Base-by-base conservation (phyloP, 345 rosid species). In the Brassica rapa region DNA sequence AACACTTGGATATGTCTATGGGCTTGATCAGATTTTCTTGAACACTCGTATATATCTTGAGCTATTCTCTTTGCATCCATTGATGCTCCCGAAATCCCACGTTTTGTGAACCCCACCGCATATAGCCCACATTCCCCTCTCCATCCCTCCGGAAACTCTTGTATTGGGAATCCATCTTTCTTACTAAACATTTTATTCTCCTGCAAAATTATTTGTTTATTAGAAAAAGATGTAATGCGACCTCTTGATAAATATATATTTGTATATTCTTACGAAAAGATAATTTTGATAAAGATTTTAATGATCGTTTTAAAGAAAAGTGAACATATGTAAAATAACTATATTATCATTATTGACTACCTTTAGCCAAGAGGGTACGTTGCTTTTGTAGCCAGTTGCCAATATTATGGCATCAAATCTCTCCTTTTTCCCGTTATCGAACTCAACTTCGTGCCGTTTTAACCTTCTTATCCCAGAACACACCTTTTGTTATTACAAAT, bases 351-450 rank as follows among this genome's bases (percentile, higher is more conserved):
- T 32, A 25, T 24, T 35, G 66, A 68, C 23, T 75, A 95, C 99
- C 98, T 95, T 91, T 77, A 95, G 83, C 99, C 99, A 95, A 78
- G 81, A 72, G 70, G 96, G 96, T 70, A 92, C 97, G 21, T 91
- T 92, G 87, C 95, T 94, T 86, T 87, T 92, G 84, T 94, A 94
- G 61, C 98, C 98, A 2, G 98, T 92, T 81, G 98, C 98, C 49
- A 92, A 83, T 62, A 94, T 81, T 49, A 94, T 89, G 62, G 97
- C 93, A 72, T 92, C 98, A 81, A 88, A 92, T 51, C 81, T 80
- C 84, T 87, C 93, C 0, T 51, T 73, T 75, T 74, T 83, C 6
- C 98, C 94, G 69, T 92, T 74, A 7, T 83, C 84, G 79, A 94
- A 94, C 80, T 89, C 93, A 56, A 85, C 98, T 2, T 81, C 72